Percentiles rank a stretch among this genome's conserved stretches.
phyloP scores from a whole-genome alignment of 805 yeast genomes.

The Ogataea populi-albae region DNA sequence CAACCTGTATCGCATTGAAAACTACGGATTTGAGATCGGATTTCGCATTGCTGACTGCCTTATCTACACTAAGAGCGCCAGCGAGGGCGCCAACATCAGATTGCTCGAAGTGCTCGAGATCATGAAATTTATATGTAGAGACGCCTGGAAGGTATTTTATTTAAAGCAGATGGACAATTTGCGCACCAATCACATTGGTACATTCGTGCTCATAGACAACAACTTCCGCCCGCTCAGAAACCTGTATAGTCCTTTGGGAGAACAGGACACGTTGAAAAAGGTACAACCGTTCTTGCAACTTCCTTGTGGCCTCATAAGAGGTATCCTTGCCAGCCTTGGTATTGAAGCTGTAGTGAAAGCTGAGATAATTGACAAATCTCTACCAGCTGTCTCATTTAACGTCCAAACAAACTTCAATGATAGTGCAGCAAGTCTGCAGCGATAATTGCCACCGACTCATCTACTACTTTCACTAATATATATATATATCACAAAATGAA shows the following conservation, averaged over 20 bases:
- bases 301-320: conserved; percentile 74
- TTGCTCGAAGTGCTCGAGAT: conserved; percentile 68
- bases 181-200: conserved; percentile 87
- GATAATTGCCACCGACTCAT: too few relatives aligned
- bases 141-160: conserved; percentile 79
- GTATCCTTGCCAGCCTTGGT: conserved; percentile 67
- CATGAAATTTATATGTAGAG: conserved; percentile 90
- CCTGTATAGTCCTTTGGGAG: conserved; percentile 46
- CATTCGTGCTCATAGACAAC: conserved; percentile 74
- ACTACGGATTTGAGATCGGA: conserved; percentile 58
- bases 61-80: conserved; percentile 23
- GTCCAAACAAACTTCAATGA: conserved; percentile 47
- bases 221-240: conserved; percentile 52
- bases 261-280: conserved; percentile 42
- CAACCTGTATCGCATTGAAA: conserved; percentile 58
- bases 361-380: conserved; percentile 45
- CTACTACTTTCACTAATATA: too few relatives aligned
- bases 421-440: conserved; percentile 1
- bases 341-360: conserved; percentile 63
- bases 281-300: conserved; percentile 57
- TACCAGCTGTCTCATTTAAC: conserved; percentile 71
- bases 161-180: conserved; percentile 88
- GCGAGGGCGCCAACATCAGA: conserved; percentile 24
- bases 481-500: too few relatives aligned
- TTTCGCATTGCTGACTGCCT: conserved; percentile 30